A percentile compares a stretch with the other conserved stretches of the same genome.
These are phyloP conservation scores for Calcarisporium arbuscula DNA, from an alignment of 2,329 filamentous ascomycete genomes.

Conservation along the genomic window DNA sequence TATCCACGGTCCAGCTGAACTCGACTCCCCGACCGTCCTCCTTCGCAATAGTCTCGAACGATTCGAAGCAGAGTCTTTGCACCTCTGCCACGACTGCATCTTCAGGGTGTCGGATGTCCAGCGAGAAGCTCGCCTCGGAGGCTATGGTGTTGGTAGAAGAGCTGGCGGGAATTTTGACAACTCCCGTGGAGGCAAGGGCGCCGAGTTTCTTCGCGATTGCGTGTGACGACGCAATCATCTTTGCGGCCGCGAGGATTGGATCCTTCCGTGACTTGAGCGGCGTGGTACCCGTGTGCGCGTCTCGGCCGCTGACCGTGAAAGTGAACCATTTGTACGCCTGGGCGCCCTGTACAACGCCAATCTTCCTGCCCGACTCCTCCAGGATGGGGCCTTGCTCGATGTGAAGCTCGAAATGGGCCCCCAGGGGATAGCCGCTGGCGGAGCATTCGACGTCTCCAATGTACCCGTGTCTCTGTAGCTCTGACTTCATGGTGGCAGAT, in stretches of 20 bases:
- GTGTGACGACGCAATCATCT: constrained; percentile 26
- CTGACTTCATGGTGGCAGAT: constrained; percentile 20
- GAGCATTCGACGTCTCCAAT: constrained; percentile 12
- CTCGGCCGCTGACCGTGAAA: constrained; percentile 21
- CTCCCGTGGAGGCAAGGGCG: constrained; percentile 24
- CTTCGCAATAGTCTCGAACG: constrained; percentile 16
- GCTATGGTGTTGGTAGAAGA: constrained; percentile 68
- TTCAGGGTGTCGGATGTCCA: constrained; percentile 57
- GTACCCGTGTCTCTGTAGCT: constrained; percentile 64
- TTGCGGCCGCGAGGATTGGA: constrained; percentile 25
- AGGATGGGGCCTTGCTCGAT: constrained; percentile 68
- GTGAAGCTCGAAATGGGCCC: constrained; percentile 76
- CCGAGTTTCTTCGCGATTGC: constrained; percentile 17
- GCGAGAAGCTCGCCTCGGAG: constrained; percentile 56
- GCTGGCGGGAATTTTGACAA: constrained; percentile 40
- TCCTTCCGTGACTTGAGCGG: constrained; percentile 26
- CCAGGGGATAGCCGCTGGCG: constrained; percentile 45
- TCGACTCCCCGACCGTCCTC: constrained; percentile 27
- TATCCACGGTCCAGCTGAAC: constrained; percentile 55
- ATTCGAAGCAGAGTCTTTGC: constrained; percentile 14
- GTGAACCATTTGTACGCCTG: constrained; percentile 27
- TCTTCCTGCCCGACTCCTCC: constrained; percentile 32
- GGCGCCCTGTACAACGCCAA: constrained; percentile 25
- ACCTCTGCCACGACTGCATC: constrained; percentile 47
- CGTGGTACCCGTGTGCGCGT: constrained; percentile 24